Base-by-base conservation (phyloP, 345 rosid species). In the Dipteronia dyeriana region DNA sequence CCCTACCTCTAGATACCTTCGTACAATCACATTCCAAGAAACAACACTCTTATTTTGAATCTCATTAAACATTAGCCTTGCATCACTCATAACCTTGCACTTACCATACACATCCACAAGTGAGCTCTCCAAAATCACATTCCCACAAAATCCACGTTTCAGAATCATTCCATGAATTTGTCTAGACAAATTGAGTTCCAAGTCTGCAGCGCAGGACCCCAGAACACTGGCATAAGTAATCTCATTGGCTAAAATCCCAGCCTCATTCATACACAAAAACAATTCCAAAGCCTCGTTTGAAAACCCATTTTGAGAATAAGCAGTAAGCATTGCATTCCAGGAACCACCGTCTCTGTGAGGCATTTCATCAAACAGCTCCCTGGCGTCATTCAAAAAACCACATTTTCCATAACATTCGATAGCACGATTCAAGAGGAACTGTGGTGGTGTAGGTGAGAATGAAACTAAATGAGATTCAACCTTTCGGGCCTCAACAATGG, bases 301-400 rank as follows among this genome's bases (percentile, higher is more conserved):
- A 20, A 61, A 78, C 2, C 87, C 79, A 47, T 86, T 82, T 41
- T 77, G 86, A 3, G 84, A 77, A 78, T 84, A 91, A 7, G 92
- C 95, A 0, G 84, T 77, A 67, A 95, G 88, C 76, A 95, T 68
- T 2, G 98, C 88, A 83, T 95, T 95, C 98, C 98, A 93, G 29
- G 98, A 87, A 2, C 98, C 98, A 41, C 98, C 98, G 76, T 95
- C 90, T 79, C 93, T 88, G n/a, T 83, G 78, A 76, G 90, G 91
- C 97, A 93, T 93, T 90, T 93, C 87, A 74, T 91, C 95, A 20
- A 95, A 95, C 89, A 93, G 79, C 63, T 82, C 88, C 23, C 77
- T 75, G 4, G 98, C 98, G 76, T 91, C 95, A 1, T 26, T 43
- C 84, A 88, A 59, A 59, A 87, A 88, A 2, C 87, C 84, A 69